A percentile compares a stretch with the other conserved stretches of the same genome.
These are phyloP conservation scores for Sporothrix mexicana DNA, from an alignment of 2,329 filamentous ascomycete genomes.

Conservation along the genomic window DNA sequence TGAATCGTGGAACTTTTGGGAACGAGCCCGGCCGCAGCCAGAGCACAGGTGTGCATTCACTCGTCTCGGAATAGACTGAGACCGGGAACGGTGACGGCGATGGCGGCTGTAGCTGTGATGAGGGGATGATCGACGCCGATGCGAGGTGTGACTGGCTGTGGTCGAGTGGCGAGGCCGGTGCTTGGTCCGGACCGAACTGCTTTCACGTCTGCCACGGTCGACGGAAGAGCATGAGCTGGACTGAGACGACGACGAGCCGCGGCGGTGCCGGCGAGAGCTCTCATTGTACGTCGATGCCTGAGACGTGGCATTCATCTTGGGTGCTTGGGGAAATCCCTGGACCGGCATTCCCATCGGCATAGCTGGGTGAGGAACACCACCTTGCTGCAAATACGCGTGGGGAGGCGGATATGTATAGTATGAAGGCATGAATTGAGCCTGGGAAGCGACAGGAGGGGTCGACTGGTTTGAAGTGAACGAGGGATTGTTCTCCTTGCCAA, in stretches of 20 bases:
- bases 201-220: not conserved
- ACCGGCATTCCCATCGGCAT: slow-evolving; percentile 9
- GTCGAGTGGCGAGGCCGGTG: not conserved
- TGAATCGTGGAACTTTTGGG: slow-evolving; percentile 48
- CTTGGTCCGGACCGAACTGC: not conserved
- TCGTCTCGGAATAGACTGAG: slow-evolving; percentile 1
- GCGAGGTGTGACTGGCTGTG: not conserved
- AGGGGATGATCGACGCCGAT: slow-evolving; percentile 8
- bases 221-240: not conserved
- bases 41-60: slow-evolving; percentile 50
- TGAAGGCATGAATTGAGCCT: not conserved
- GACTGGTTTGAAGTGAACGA: not conserved
- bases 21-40: slow-evolving; percentile 50
- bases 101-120: not conserved
- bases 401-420: slow-evolving; percentile 5
- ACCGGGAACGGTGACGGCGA: not conserved
- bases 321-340: not conserved
- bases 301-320: not conserved
- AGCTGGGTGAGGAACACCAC: not conserved
- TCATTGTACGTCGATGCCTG: not conserved
- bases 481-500: not conserved
- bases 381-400: not conserved
- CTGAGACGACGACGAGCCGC: not conserved
- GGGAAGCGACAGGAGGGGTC: not conserved
- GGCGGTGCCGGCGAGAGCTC: not conserved